Base-by-base conservation (phyloP, 148 eudicot species). In the Camellia sinensis region DNA sequence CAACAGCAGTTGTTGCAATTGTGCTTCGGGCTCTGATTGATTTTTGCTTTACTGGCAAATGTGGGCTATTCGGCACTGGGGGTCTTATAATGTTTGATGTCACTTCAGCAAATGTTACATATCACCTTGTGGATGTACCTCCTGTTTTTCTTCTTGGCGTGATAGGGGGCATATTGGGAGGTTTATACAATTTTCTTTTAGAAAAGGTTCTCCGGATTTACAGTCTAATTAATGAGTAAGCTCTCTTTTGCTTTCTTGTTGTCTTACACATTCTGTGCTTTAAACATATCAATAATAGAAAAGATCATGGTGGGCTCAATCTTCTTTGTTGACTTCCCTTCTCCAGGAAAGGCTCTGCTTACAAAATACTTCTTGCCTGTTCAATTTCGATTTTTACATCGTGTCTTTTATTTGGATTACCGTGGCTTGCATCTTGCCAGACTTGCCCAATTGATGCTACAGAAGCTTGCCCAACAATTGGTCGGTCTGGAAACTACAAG, bases 41-140 rank as follows among this genome's bases (percentile, higher is more conserved):
- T 84, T 53, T 91, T 18, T 96, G 99, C 81, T 87, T 86, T 75
- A 86, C 89, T 67, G 98, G 99, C 19, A 83, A 91, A 85, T 96
- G 99, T 85, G 98, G 99, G 65, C 89, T 96, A 52, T 96, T 96
- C 74, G 99, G 99, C 7, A 96, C 91, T 50, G 99, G 99, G 44
- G 99, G 99, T 80, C 87, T 96, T 19, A 96, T 96, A 81, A 96
- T 96, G 99, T 96, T 72, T 81, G 91, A 96, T 81, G 97, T 92
- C 84, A 87, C 97, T 44, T 86, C 94, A 50, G 94, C 83, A 72
- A 84, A 85, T 74, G 21, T 90, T 19, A 71, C 88, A 5, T 91
- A 87, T 86, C 94, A 92, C 86, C 81, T 93, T 75, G 71, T 44
- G 74, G 99, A 96, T 78, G 90, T 96, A 67, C 97, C 97, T 73